Percentiles rank a stretch among this genome's conserved stretches.
Evolutionary conservation across 2,329 filamentous ascomycete species (phyloP).

Genomic region (Aspergillus calidoustus): DNA sequence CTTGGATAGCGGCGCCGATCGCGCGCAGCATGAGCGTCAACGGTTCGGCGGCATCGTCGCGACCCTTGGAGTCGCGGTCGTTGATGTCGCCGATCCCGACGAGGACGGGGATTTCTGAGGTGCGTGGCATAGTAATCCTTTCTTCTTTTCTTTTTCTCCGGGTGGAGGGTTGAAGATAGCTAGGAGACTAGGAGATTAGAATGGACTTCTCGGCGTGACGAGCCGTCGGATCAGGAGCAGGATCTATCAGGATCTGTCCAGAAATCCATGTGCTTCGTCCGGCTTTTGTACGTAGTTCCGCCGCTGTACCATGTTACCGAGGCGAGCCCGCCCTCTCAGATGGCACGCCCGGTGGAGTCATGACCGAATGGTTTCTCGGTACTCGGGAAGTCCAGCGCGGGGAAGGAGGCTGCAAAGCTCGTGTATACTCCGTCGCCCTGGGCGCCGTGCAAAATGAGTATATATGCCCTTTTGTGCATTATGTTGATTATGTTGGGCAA

Average conservation of each 20-base stretch:
- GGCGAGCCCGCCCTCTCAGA: not conserved
- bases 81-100: constrained; percentile 67
- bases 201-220: not conserved
- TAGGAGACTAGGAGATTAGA: not conserved
- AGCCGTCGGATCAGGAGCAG: not conserved
- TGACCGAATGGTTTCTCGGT: constrained; percentile 6
- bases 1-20: constrained; percentile 56
- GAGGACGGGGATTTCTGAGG: constrained; percentile 54
- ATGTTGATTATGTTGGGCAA: not conserved
- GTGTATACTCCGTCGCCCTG: not conserved
- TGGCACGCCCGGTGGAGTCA: not conserved
- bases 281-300: constrained; percentile 12
- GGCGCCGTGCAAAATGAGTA: not conserved
- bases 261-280: constrained; percentile 10
- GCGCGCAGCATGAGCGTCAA: constrained; percentile 62
- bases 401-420: not conserved
- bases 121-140: not conserved
- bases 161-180: not conserved
- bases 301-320: constrained; percentile 9
- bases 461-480: not conserved
- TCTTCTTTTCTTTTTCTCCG: not conserved
- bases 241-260: not conserved
- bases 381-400: constrained; percentile 9
- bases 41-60: constrained; percentile 62
- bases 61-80: constrained; percentile 55